Evolutionary conservation across 441 rosid species (phyloP).

Genomic region (Codiaeum variegatum): DNA sequence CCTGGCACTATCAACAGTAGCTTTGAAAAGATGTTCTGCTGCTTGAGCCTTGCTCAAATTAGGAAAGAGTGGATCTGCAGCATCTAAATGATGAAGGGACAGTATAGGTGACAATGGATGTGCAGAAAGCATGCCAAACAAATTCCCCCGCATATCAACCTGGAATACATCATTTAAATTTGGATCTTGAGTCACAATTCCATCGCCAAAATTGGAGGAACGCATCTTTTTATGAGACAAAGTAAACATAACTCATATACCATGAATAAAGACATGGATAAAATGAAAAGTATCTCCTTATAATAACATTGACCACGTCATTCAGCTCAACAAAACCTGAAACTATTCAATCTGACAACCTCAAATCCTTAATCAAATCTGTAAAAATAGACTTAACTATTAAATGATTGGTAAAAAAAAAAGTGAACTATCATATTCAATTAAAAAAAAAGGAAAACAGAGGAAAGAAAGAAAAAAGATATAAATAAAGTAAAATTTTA

Average conservation of each 20-base stretch:
- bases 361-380: not conserved
- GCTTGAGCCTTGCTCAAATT: constrained; percentile 48
- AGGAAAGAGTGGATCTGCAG: constrained; percentile 78
- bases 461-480: not conserved
- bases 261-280: not conserved
- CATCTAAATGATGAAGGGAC: constrained; percentile 92
- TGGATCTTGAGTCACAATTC: not conserved
- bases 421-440: not conserved
- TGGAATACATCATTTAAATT: constrained; percentile 23
- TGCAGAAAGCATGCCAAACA: constrained; percentile 74
- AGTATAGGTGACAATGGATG: constrained; percentile 74
- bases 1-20: constrained; percentile 64
- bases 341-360: not conserved
- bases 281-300: not conserved
- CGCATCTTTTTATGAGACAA: not conserved
- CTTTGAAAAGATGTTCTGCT: constrained; percentile 48
- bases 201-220: not conserved
- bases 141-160: constrained; percentile 85
- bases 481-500: not conserved
- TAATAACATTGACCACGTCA: not conserved
- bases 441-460: not conserved
- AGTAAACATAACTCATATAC: not conserved
- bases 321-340: not conserved
- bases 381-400: not conserved
- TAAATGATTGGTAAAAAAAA: not conserved